phyloP scores from a whole-genome alignment of 441 rosid genomes.

The Dalechampia spathulata region DNA sequence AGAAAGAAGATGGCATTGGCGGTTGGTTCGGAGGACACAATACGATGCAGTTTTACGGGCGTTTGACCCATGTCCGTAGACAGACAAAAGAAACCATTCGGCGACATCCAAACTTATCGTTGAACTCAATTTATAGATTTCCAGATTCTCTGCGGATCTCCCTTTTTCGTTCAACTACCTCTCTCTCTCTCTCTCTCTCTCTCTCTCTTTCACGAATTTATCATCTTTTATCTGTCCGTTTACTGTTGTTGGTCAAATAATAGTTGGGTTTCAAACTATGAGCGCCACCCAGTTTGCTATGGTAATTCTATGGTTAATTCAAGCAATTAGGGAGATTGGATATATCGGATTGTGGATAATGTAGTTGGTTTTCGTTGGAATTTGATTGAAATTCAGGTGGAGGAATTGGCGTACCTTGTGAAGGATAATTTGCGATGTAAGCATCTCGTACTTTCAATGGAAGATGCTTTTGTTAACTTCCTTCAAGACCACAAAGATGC shows the following conservation, averaged over 20 bases:
- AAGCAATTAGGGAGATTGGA: too few relatives aligned
- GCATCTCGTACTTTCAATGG: conserved; percentile 61
- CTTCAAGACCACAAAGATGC: conserved; percentile 28
- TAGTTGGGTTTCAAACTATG: conserved; percentile 7
- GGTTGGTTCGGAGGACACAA: too few relatives aligned
- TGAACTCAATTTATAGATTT: too few relatives aligned
- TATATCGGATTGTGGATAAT: too few relatives aligned
- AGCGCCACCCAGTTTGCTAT: conserved; percentile 26
- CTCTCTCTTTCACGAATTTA: neutral
- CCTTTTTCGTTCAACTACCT: neutral
- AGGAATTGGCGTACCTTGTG: conserved; percentile 60
- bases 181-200: neutral
- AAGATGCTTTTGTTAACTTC: conserved; percentile 49
- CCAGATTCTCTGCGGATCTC: neutral
- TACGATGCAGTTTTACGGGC: too few relatives aligned
- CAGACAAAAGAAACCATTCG: too few relatives aligned
- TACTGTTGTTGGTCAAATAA: neutral
- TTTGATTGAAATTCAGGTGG: conserved; percentile 31
- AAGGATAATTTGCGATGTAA: conserved; percentile 59
- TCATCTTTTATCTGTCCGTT: neutral
- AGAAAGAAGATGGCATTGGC: too few relatives aligned
- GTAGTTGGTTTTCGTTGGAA: too few relatives aligned
- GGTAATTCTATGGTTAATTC: conserved; percentile 19
- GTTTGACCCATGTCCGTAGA: too few relatives aligned
- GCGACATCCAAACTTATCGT: too few relatives aligned